Percentiles rank a stretch among this genome's conserved stretches.
Evolutionary conservation across 495 filamentous ascomycete genomes (phyloP).

Genomic region (Cladorrhinum samala): DNA sequence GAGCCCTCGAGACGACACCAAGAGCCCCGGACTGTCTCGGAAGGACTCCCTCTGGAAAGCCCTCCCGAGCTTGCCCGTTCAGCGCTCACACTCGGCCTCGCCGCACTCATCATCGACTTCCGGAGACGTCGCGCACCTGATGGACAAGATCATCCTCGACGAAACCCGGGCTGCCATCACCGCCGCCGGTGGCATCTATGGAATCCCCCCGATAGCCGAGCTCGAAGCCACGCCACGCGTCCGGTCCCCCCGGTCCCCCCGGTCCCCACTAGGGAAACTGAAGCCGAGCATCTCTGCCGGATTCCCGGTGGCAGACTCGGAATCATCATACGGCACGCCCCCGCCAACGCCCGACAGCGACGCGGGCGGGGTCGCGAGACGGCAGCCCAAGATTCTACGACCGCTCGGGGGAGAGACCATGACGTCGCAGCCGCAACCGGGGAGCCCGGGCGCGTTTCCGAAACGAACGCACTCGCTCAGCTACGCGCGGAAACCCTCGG

Average conservation of each 20-base stretch:
- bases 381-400: neutral
- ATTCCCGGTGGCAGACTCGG: too few relatives aligned
- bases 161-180: neutral
- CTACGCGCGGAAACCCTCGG: too few relatives aligned
- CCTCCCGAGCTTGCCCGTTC: slow-evolving; percentile 13
- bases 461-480: too few relatives aligned
- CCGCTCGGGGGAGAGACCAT: neutral
- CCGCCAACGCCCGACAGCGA: slow-evolving; percentile 19
- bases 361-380: slow-evolving; percentile 1
- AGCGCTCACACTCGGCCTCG: neutral
- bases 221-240: neutral
- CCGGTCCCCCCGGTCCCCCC: neutral
- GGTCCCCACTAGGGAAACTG: neutral
- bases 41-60: slow-evolving; percentile 16
- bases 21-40: slow-evolving; percentile 20
- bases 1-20: slow-evolving; percentile 13
- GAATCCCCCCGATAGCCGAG: neutral
- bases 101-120: neutral
- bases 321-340: slow-evolving; percentile 4
- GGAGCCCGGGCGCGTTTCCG: too few relatives aligned
- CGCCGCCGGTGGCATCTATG: too few relatives aligned
- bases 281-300: neutral
- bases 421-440: too few relatives aligned
- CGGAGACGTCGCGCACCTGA: neutral
- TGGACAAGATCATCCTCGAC: slow-evolving; percentile 1